Evolutionary conservation across 2,329 filamentous ascomycete species (phyloP).

Genomic region (Tolypocladium endophyticum): DNA sequence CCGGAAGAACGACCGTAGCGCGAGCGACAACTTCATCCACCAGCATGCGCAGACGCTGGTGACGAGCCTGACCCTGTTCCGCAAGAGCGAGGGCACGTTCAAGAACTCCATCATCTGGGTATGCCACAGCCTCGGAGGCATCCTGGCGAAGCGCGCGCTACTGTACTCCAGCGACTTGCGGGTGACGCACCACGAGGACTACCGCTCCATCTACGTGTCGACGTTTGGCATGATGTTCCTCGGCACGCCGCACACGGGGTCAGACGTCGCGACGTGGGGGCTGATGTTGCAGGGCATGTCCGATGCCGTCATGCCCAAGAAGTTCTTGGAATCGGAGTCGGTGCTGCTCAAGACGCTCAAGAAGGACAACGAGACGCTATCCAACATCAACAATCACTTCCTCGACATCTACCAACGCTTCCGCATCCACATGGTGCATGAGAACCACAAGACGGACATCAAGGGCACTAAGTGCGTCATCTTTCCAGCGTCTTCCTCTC

Average conservation of each 20-base stretch:
- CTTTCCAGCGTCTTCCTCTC: not conserved
- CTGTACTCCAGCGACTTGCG: constrained; percentile 55
- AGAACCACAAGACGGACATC: constrained; percentile 61
- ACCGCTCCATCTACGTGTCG: constrained; percentile 60
- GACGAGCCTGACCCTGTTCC: constrained; percentile 50
- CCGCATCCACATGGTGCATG: constrained; percentile 66
- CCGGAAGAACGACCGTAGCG: constrained; percentile 35
- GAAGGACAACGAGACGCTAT: constrained; percentile 61
- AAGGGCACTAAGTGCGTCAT: constrained; percentile 44
- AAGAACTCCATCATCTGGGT: constrained; percentile 66
- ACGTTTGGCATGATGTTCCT: constrained; percentile 70
- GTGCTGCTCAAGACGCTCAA: constrained; percentile 62
- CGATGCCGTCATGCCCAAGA: constrained; percentile 52
- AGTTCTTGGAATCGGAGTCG: constrained; percentile 55
- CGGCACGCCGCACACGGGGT: constrained; percentile 65
- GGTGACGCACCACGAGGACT: constrained; percentile 49
- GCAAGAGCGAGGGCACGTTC: constrained; percentile 44
- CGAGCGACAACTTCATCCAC: constrained; percentile 57
- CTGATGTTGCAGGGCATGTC: constrained; percentile 58
- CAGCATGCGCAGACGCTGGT: constrained; percentile 63
- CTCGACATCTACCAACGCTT: constrained; percentile 61
- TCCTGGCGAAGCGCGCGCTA: constrained; percentile 60
- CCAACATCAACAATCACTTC: constrained; percentile 65
- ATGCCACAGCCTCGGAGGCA: constrained; percentile 62
- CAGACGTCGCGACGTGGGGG: constrained; percentile 59